Evolutionary conservation across 1,139 yeast species (phyloP).

Genomic region (Scheffersomyces cryptocercus): DNA sequence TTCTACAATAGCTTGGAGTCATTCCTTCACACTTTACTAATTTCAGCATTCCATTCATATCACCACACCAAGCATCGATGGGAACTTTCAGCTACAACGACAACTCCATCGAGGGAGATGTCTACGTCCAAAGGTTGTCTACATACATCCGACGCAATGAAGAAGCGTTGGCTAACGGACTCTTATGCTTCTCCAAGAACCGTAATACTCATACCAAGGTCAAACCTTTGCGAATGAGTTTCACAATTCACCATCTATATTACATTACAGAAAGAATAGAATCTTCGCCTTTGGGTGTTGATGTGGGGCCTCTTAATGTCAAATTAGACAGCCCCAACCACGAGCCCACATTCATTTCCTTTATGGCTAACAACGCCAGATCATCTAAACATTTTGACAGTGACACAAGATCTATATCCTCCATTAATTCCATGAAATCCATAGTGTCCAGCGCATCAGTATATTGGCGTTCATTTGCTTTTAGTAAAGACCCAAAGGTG

Average conservation of each 20-base stretch:
- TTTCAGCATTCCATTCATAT: too few species aligned
- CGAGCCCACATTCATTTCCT: constrained; percentile 55
- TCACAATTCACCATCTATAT: constrained; percentile 65
- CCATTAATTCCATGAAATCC: constrained; percentile 64
- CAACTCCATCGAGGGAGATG: constrained; percentile 43
- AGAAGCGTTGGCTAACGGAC: constrained; percentile 48
- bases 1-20: too few species aligned
- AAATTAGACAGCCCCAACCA: constrained; percentile 59
- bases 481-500: constrained; percentile 44
- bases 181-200: constrained; percentile 41
- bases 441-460: constrained; percentile 48
- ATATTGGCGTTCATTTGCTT: constrained; percentile 42
- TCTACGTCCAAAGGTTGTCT: constrained; percentile 42
- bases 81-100: constrained; percentile 21
- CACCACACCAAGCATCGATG: constrained; percentile 6
- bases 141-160: constrained; percentile 44
- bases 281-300: constrained; percentile 50
- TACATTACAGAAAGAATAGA: constrained; percentile 60
- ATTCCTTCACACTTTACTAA: too few species aligned
- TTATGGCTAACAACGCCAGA: constrained; percentile 51
- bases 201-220: constrained; percentile 23
- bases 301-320: constrained; percentile 65
- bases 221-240: constrained; percentile 55
- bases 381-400: constrained; percentile 49
- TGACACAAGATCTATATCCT: constrained; percentile 61